phyloP scores from a whole-genome alignment of 495 filamentous ascomycete species.

The Hypoxylon subgilvum region DNA sequence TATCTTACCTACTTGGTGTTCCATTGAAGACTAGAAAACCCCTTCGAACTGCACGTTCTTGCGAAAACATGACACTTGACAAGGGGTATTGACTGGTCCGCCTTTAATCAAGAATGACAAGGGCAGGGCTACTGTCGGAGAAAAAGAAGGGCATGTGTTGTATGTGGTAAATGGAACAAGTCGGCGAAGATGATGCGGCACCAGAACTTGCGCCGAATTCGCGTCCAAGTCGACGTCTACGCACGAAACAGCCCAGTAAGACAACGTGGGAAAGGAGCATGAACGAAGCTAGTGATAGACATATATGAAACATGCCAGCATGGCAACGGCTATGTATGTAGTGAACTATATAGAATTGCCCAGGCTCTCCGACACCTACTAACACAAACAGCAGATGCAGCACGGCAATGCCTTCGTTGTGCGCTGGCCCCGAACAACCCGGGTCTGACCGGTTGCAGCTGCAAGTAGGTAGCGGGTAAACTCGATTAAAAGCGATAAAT shows the following conservation, averaged over 20 bases:
- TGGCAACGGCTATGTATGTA: not conserved
- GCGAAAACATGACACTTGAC: slow-evolving; percentile 33
- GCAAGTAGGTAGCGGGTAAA: slow-evolving; percentile 26
- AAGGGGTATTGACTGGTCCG: slow-evolving; percentile 29
- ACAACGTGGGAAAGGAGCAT: slow-evolving; percentile 19
- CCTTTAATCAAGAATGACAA: slow-evolving; percentile 19
- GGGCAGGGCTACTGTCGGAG: slow-evolving; percentile 36
- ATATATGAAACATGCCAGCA: slow-evolving; percentile 25
- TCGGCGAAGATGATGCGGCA: slow-evolving; percentile 30
- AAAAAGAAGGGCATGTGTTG: slow-evolving; percentile 2
- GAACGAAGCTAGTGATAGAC: slow-evolving; percentile 10
- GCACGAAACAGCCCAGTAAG: slow-evolving; percentile 19
- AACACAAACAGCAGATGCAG: too few species aligned
- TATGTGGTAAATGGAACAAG: slow-evolving; percentile 1
- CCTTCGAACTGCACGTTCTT: slow-evolving; percentile 28
- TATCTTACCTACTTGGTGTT: slow-evolving; percentile 15
- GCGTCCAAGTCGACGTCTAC: slow-evolving; percentile 18
- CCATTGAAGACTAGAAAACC: slow-evolving; percentile 29
- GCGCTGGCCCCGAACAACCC: slow-evolving; percentile 8
- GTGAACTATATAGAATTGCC: not conserved
- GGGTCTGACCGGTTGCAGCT: slow-evolving; percentile 20
- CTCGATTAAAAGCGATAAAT: slow-evolving; percentile 21
- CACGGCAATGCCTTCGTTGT: slow-evolving; percentile 7
- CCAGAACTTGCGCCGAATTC: slow-evolving; percentile 34
- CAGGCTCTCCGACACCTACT: too few species aligned